Conservation (phyloP, 768 basidiomycete genomes). For the Scleroderma citrinum region DNA sequence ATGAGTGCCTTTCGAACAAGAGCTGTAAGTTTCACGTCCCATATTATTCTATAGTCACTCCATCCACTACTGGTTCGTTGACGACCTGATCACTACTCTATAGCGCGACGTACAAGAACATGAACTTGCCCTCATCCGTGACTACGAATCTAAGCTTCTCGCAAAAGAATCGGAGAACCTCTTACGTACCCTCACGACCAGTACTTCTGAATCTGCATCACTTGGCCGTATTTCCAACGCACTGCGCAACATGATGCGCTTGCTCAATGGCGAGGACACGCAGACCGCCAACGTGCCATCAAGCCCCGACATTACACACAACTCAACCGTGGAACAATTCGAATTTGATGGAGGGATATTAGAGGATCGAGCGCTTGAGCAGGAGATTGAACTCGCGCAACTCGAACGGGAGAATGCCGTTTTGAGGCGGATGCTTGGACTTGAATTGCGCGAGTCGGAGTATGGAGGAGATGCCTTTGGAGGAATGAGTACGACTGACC, state of each 20-base stretch:
- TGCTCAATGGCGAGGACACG: slow-evolving; percentile 60
- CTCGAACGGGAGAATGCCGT: slow-evolving; percentile 85
- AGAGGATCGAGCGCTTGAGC: slow-evolving; percentile 72
- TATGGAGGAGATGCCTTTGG: slow-evolving; percentile 1
- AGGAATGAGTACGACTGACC: slow-evolving; percentile 8
- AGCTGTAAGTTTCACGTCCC: slow-evolving; percentile 62
- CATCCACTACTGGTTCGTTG: neutral
- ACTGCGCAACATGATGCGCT: slow-evolving; percentile 65
- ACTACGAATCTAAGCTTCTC: slow-evolving; percentile 85
- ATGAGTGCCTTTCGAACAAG: slow-evolving; percentile 89
- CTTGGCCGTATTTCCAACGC: slow-evolving; percentile 64
- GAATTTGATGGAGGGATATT: slow-evolving; percentile 40
- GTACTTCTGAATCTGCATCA: slow-evolving; percentile 60
- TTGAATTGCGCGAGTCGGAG: slow-evolving; percentile 29
- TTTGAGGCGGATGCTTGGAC: slow-evolving; percentile 64
- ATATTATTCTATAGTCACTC: neutral
- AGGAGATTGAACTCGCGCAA: slow-evolving; percentile 86
- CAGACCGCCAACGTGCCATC: slow-evolving; percentile 4
- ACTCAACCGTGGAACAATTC: slow-evolving; percentile 1
- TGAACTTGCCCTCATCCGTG: slow-evolving; percentile 82
- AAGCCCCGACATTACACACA: slow-evolving; percentile 2
- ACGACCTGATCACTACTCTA: neutral
- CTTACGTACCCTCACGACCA: slow-evolving; percentile 49
- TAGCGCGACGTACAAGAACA: slow-evolving; percentile 92
- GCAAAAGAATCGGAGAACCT: slow-evolving; percentile 66